Evolutionary conservation across 768 basidiomycete genomes (phyloP), one percentile per base, ranked within the genome.

Genomic region (Hypsizygus marmoreus): DNA sequence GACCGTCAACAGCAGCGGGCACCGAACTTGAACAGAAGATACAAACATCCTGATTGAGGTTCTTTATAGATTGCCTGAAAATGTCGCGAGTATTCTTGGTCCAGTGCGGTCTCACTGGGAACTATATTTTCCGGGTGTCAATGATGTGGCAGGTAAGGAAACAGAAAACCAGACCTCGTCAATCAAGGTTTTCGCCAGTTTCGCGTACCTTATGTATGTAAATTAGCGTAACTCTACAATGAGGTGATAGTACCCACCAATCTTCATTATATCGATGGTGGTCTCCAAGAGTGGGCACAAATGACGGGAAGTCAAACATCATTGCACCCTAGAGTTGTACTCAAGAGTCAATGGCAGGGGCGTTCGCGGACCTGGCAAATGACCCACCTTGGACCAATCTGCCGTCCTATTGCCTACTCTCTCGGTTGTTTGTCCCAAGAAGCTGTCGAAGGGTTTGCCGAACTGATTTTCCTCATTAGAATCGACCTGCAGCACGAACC

Each of bases 271-370:
- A 68, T 8, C 68, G 62, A 49, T 62, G 59, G 35, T 59, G 64
- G 41, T 67, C 65, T 8, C 67, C 68, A 17, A 53, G 55, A 1
- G 62, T 65, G 1, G 68, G 66, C 1, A 61, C 48, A 45, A 65
- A 69, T 6, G 63, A 60, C 13, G 67, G 67, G 57, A 69, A 69
- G 53, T 70, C 68, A 45, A 69, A 67, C 67, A 70, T 70, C 47
- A 70, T 65, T 7, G 65, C 65, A 17, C 68, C 68, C 66, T 70
- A 33, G 3, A 2, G 26, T 2, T 13, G 24, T 13, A 16, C 19
- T 12, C 13, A 32, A 2, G 10, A 41, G 40, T 28, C n/a, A 13
- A 4, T 14, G 32, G 4, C 11, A 29, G 16, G 9, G 13, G 8
- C 6, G 40, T 17, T 6, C 14, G 1, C 43, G n/a, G 8, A 22